Conservation (phyloP, 352 stramenopile species). For the Phytophthora agathidicida region DNA sequence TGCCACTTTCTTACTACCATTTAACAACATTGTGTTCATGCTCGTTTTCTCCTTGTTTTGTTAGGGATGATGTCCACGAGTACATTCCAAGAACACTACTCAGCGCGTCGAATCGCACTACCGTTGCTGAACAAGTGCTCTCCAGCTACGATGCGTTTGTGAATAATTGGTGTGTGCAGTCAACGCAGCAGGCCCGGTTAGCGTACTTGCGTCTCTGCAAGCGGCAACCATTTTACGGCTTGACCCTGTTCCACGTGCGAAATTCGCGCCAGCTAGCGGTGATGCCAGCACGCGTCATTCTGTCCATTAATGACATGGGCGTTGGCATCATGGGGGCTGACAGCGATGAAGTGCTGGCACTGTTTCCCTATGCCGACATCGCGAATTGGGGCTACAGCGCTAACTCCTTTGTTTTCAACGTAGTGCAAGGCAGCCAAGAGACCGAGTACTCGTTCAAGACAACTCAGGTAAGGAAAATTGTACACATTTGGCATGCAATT, state of each 20-base stretch:
- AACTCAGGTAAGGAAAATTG: constrained; percentile 28
- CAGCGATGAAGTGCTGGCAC: constrained; percentile 62
- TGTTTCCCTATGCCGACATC: constrained; percentile 74
- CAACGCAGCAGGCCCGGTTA: constrained; percentile 44
- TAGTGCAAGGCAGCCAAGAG: constrained; percentile 34
- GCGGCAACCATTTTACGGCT: constrained; percentile 69
- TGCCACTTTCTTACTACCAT: not conserved
- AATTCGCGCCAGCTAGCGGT: constrained; percentile 49
- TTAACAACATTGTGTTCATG: not conserved
- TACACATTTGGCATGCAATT: not conserved
- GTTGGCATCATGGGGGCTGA: constrained; percentile 63
- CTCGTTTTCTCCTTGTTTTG: constrained; percentile 4
- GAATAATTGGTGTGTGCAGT: constrained; percentile 36
- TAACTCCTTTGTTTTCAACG: constrained; percentile 84
- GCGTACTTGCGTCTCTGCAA: constrained; percentile 73
- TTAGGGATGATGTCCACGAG: constrained; percentile 29
- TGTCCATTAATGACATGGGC: constrained; percentile 72
- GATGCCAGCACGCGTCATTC: constrained; percentile 58
- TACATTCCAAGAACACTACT: constrained; percentile 49
- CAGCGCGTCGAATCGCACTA: constrained; percentile 45
- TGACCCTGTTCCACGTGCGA: constrained; percentile 67
- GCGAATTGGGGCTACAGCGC: constrained; percentile 81
- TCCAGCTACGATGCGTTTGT: constrained; percentile 34
- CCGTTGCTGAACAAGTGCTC: constrained; percentile 44
- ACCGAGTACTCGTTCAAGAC: constrained; percentile 63